phyloP scores from a whole-genome alignment of 192 early-diverging fungal species.

The Coemansia sp. region DNA sequence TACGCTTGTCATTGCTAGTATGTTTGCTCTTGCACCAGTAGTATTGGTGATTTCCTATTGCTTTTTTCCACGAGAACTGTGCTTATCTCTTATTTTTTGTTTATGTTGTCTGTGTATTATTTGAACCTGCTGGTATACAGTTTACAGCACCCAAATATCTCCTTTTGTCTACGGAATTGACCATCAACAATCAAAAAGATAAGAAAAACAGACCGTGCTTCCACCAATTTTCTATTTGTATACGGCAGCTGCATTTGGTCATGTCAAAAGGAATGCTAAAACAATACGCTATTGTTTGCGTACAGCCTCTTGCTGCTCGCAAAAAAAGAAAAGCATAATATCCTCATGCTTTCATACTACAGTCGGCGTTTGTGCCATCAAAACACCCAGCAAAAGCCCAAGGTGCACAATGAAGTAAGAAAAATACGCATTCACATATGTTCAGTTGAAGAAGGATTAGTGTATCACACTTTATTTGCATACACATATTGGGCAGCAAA shows the following conservation, averaged over 20 bases:
- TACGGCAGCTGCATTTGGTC: neutral
- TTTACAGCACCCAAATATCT: neutral
- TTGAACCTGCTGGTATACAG: too few relatives aligned
- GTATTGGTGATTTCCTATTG: too few relatives aligned
- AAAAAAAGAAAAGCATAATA: neutral
- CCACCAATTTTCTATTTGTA: neutral
- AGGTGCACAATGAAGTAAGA: neutral
- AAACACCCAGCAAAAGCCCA: neutral
- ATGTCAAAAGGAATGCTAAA: neutral
- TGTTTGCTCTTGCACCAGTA: too few relatives aligned
- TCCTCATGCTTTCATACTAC: neutral
- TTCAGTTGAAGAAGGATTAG: neutral
- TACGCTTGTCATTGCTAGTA: too few relatives aligned
- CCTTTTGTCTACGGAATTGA: neutral
- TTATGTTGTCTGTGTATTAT: too few relatives aligned
- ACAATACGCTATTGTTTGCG: conserved; percentile 1
- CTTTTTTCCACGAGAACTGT: too few relatives aligned
- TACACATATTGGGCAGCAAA: neutral
- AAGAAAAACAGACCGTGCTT: neutral
- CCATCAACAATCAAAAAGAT: neutral
- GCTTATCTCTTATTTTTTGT: too few relatives aligned
- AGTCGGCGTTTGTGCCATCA: neutral
- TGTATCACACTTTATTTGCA: neutral
- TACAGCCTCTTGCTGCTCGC: neutral
- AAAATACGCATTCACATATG: neutral